phyloP scores from a whole-genome alignment of 1,139 yeast genomes.

The Magnusiomyces tetraspermus region DNA sequence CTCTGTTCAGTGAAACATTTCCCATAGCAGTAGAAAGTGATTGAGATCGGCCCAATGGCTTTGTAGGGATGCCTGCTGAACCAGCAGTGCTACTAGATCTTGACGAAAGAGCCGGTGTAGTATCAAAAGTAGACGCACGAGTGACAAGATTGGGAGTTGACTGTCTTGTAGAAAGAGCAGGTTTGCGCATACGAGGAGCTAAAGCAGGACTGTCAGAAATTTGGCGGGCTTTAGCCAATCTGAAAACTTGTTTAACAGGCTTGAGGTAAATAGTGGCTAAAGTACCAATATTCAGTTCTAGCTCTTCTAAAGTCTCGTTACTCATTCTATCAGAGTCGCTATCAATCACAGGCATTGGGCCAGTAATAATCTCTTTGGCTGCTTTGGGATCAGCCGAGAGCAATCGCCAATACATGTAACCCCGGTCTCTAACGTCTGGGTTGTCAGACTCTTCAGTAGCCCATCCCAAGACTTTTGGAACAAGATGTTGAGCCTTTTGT shows the following conservation, averaged over 20 bases:
- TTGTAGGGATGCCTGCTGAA: background rate
- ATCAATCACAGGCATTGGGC: conserved; percentile 50
- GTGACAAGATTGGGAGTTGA: conserved; percentile 10
- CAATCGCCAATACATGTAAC: conserved; percentile 77
- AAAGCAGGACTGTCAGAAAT: conserved; percentile 60
- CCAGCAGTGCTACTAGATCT: background rate
- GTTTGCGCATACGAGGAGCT: conserved; percentile 27
- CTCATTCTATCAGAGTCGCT: conserved; percentile 65
- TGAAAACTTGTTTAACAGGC: conserved; percentile 71
- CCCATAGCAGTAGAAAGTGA: conserved; percentile 11
- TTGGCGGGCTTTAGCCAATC: conserved; percentile 48
- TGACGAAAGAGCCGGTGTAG: background rate
- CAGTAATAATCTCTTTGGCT: conserved; percentile 50
- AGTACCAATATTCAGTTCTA: conserved; percentile 73
- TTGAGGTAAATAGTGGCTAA: conserved; percentile 77
- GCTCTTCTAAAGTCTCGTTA: conserved; percentile 61
- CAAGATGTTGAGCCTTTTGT: conserved; percentile 44
- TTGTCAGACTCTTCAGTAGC: conserved; percentile 68
- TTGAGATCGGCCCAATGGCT: conserved; percentile 8
- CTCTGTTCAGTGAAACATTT: conserved; percentile 5
- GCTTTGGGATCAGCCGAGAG: conserved; percentile 42
- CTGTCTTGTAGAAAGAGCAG: conserved; percentile 9
- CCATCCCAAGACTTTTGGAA: conserved; percentile 51
- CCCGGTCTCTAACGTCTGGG: conserved; percentile 83
- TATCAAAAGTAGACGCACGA: conserved; percentile 2